phyloP scores from a whole-genome alignment of 192 early-diverging fungal genomes.

The Mortierella hygrophila region DNA sequence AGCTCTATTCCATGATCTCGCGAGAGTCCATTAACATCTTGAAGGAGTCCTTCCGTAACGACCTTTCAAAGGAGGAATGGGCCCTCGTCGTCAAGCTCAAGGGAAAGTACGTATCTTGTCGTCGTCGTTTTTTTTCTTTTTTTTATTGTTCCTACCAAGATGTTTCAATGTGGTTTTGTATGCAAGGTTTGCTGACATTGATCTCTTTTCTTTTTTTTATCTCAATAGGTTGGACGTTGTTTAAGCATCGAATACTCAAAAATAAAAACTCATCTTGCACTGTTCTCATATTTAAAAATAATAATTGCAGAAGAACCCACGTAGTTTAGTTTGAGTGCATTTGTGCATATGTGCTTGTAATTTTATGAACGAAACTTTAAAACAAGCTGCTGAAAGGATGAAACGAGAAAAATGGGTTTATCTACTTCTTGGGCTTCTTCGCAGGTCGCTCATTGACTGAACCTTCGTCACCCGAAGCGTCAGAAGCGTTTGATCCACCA shows the following conservation, averaged over 20 bases:
- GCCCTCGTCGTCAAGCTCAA: slow-evolving; percentile 83
- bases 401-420: not conserved
- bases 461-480: slow-evolving; percentile 17
- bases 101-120: slow-evolving; percentile 46
- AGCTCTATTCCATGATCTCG: slow-evolving; percentile 85
- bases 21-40: slow-evolving; percentile 94
- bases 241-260: slow-evolving; percentile 14
- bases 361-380: no score
- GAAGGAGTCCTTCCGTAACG: slow-evolving; percentile 94
- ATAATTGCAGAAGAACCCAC: not conserved
- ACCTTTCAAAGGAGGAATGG: slow-evolving; percentile 94
- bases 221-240: slow-evolving; percentile 38
- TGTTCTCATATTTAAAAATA: not conserved
- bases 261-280: not conserved
- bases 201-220: not conserved
- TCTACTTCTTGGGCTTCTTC: slow-evolving; percentile 54
- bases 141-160: not conserved
- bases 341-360: not conserved
- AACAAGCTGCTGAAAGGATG: no score
- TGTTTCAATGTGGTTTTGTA: not conserved
- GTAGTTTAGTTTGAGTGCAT: not conserved
- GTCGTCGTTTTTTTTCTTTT: not conserved
- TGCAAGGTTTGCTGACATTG: not conserved
- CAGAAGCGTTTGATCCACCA: slow-evolving; percentile 23
- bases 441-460: slow-evolving; percentile 27